Evolutionary conservation across 371 early-diverging fungal species (phyloP), one percentile per base, ranked within the genome.

Genomic region (Choanephora cucurbitarum): DNA sequence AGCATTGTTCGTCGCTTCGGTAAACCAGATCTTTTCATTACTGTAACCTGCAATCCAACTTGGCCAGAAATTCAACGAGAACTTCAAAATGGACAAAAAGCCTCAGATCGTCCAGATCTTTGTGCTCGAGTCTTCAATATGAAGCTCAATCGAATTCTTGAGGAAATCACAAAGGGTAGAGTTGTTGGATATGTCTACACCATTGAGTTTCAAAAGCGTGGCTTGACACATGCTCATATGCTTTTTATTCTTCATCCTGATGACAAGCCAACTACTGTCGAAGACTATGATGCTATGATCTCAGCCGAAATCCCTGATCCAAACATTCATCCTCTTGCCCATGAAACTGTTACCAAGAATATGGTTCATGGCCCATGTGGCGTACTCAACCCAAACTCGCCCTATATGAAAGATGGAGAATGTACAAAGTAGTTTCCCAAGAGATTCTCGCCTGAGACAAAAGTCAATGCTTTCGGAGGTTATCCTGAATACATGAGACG

Each of bases 321-420:
- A 24, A n/a, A 17, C 15, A 56, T 65, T 46, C n/a, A 61, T 42
- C 72, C 73, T 2, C 41, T 47, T 9, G 40, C 56, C 19, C 66
- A 66, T 39, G 56, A 64, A 21, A 70, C 69, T 6, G 69, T 73
- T 5, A 57, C 9, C 2, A 56, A 17, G 3, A 41, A 41, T 1
- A 73, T 78, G 70, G 48, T 74, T 13, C 73, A 75, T 64, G 70
- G 67, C 1, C 70, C 69, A n/a, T 73, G 70, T 55, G 69, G 73
- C 1, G 18, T 1, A 0, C 19, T 33, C 3, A 52, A 62, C 19
- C 64, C 47, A 1, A 58, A 42, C 21, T 24, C 66, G 1, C 64
- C 60, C 5, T 78, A 70, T 49, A 71, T 74, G 71, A n/a, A n/a
- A n/a, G 49, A 49, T 11, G 48, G 0, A 39, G 28, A n/a, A 70